A percentile compares a stretch with the other conserved stretches of the same genome.
Conservation (phyloP, 2,329 filamentous ascomycete genomes). For the Diaporthe caulivora region DNA sequence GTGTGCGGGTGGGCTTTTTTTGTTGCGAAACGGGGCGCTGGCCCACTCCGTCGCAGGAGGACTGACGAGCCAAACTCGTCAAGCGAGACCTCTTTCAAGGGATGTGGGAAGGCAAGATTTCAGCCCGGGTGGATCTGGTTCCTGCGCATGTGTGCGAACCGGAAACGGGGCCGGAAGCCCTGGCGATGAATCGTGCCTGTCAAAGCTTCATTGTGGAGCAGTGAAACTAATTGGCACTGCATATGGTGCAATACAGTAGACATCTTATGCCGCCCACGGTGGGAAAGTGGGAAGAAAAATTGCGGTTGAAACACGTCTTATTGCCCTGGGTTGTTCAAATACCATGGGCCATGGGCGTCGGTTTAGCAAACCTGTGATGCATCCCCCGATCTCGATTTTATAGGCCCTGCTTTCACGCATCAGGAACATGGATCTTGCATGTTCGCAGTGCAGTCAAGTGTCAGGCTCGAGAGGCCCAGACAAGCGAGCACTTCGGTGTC, state of each 20-base stretch:
- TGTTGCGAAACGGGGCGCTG: conserved; percentile 12
- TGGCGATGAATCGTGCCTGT: conserved; percentile 16
- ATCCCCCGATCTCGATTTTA: conserved; percentile 24
- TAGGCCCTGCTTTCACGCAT: neutral
- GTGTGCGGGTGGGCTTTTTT: neutral
- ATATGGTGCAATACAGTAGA: neutral
- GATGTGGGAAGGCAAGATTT: conserved; percentile 22
- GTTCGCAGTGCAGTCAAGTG: neutral
- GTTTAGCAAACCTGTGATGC: conserved; percentile 28
- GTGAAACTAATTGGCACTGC: neutral
- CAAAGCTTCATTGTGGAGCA: conserved; percentile 11
- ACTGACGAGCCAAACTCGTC: conserved; percentile 20
- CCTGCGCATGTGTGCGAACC: conserved; percentile 14
- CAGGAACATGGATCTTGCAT: conserved; percentile 21
- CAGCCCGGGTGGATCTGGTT: conserved; percentile 32
- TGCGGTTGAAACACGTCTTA: conserved; percentile 35
- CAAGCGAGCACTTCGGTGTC: neutral
- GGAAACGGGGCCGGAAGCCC: conserved; percentile 32
- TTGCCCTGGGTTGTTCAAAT: conserved; percentile 10
- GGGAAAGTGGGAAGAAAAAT: neutral
- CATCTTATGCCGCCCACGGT: neutral
- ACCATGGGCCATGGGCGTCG: neutral
- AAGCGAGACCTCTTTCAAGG: conserved; percentile 22
- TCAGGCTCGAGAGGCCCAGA: conserved; percentile 9
- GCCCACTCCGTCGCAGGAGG: conserved; percentile 23